Evolutionary conservation across 345 rosid species (phyloP), one percentile per base, ranked within the genome.

Genomic region (Arabis alpina): DNA sequence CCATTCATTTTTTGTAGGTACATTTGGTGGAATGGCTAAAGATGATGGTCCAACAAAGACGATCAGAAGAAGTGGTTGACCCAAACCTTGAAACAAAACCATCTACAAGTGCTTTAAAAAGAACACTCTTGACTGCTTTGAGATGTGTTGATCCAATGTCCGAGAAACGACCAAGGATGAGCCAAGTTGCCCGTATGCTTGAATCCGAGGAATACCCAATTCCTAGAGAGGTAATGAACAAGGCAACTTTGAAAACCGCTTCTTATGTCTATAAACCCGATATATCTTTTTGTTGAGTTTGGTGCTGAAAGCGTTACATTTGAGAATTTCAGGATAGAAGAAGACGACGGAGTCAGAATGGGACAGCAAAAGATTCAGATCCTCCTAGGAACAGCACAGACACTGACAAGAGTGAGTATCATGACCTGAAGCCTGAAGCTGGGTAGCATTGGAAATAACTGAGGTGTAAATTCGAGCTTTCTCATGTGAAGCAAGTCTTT

Each of bases 171-270:
- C 98, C 98, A 4, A 90, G 87, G 83, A 94, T 94, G 99, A 73
- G 98, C 72, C 99, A 94, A 88, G 99, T 92, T n/a, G 98, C 85
- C 16, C 86, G 98, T n/a, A 95, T 95, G 98, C 97, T 92, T 9
- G 99, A 90, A 77, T 92, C 99, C 0, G 97, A 95, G 76, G 99
- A 92, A 41, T 92, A 90, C 75, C 99, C 99, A 12, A 74, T 92
- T 70, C 96, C 91, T 63, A 86, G 98, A 86, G 99, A 95, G 97
- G 98, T 92, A 63, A 63, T 13, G 13, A 39, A 14, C 39, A 44
- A 2, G 14, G 49, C 3, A 23, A 19, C 27, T 65, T 64, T 63
- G 49, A 9, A 68, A 50, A 42, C 28, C 9, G 5, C 2, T 3
- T 47, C 16, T n/a, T 50, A 9, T 50, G 5, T 45, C 19, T 53